Percentiles rank a stretch among this genome's conserved stretches.
phyloP scores from a whole-genome alignment of 108 stramenopile species.

The Nannochloropsis granulata region DNA sequence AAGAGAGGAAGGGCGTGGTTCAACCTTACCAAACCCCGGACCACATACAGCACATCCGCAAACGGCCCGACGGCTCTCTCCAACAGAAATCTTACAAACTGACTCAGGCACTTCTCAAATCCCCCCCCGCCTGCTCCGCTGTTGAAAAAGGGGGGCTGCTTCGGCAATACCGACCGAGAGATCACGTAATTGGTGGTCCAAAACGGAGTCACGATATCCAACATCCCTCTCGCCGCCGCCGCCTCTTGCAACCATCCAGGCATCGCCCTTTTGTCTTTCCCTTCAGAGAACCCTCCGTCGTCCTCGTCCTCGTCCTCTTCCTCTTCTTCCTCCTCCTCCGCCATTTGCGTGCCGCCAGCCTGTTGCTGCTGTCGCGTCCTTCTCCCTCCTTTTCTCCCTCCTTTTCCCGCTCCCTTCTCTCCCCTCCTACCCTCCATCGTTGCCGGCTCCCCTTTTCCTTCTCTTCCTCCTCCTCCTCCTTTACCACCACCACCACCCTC shows the following conservation, averaged over 20 bases:
- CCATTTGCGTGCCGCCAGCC: background rate
- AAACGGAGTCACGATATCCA: background rate
- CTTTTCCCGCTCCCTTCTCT: too few relatives aligned
- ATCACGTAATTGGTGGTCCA: background rate
- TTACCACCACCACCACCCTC: background rate
- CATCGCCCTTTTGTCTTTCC: background rate
- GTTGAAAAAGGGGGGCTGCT: background rate
- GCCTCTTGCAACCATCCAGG: background rate
- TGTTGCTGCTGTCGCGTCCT: too few relatives aligned
- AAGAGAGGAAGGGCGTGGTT: background rate
- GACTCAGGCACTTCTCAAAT: background rate
- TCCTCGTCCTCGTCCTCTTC: background rate
- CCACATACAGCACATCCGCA: background rate
- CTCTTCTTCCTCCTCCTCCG: background rate
- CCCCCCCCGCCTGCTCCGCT: background rate
- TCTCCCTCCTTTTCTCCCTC: too few relatives aligned
- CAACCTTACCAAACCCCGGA: background rate
- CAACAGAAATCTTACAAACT: background rate
- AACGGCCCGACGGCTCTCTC: background rate
- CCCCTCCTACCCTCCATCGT: too few relatives aligned
- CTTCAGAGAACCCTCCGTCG: background rate
- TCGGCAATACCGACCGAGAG: background rate
- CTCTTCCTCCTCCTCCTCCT: background rate
- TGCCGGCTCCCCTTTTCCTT: background rate
- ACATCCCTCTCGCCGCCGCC: background rate